Conservation (phyloP, 75 land plant genomes). For the Picea sitchensis region DNA sequence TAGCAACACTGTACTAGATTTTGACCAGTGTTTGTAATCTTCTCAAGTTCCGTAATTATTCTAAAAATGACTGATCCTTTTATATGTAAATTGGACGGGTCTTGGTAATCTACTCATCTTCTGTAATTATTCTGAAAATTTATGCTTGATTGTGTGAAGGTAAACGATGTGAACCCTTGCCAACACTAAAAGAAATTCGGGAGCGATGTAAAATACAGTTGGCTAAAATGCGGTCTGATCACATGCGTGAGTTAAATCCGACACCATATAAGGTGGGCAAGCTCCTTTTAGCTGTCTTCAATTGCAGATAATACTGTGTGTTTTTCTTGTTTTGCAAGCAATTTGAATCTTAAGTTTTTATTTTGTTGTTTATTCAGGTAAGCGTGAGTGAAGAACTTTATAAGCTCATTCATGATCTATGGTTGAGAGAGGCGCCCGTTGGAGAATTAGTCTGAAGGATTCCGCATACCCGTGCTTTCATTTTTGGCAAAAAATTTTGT, state of each 20-base stretch:
- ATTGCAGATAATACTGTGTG: background rate
- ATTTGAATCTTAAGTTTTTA: background rate
- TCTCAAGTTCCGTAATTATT: too few species aligned
- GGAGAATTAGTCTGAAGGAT: slow-evolving; percentile 72
- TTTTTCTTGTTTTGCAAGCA: background rate
- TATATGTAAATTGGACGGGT: too few species aligned
- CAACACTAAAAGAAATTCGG: slow-evolving; percentile 20
- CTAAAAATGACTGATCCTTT: background rate
- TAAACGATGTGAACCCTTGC: slow-evolving; percentile 22
- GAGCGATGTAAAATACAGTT: slow-evolving; percentile 35
- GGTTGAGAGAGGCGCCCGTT: slow-evolving; percentile 98
- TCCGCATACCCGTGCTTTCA: too few species aligned
- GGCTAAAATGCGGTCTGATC: slow-evolving; percentile 48
- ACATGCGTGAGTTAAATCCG: slow-evolving; percentile 48
- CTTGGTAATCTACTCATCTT: too few species aligned
- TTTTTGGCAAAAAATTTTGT: too few species aligned
- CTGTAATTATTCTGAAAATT: background rate
- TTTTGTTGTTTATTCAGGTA: slow-evolving; percentile 47
- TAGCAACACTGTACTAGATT: too few species aligned
- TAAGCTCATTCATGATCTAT: slow-evolving; percentile 91
- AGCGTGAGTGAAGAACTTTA: slow-evolving; percentile 91
- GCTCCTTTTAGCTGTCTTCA: background rate
- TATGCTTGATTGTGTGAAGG: slow-evolving; percentile 2
- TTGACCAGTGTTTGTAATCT: too few species aligned
- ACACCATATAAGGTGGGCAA: slow-evolving; percentile 47